Evolutionary conservation across 2,329 filamentous ascomycete genomes (phyloP).

Genomic region (Coniochaeta sp.): DNA sequence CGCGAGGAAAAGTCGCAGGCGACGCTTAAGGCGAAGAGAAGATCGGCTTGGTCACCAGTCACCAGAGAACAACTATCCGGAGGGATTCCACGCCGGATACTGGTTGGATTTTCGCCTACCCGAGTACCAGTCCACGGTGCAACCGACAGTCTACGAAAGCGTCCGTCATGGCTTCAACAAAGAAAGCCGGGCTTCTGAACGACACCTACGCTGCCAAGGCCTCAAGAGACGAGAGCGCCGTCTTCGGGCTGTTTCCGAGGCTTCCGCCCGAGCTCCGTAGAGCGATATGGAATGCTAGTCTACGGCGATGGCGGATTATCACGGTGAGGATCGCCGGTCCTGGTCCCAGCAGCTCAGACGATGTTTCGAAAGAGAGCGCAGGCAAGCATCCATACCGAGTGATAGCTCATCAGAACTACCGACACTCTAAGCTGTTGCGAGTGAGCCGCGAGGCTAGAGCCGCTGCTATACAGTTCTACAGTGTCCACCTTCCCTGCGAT

Average conservation of each 20-base stretch:
- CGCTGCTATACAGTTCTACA: neutral
- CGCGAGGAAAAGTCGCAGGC: neutral
- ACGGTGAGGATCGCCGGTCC: neutral
- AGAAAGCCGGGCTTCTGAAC: neutral
- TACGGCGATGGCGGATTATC: neutral
- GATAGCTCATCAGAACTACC: neutral
- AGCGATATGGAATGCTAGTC: neutral
- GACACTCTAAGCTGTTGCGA: neutral
- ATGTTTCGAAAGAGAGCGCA: neutral
- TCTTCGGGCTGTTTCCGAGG: neutral
- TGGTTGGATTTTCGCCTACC: neutral
- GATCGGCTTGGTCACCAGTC: neutral
- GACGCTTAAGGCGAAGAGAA: neutral
- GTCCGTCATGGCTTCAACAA: neutral
- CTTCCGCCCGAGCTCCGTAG: neutral
- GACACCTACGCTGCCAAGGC: neutral
- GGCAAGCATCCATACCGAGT: neutral
- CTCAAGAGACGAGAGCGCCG: neutral
- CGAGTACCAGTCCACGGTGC: neutral
- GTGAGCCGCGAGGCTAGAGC: neutral
- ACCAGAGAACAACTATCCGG: neutral
- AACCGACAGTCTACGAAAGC: neutral
- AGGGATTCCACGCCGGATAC: neutral
- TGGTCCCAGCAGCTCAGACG: neutral
- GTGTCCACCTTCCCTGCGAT: neutral